Conservation (phyloP, 768 basidiomycete genomes). For the Dentipellis fragilis region DNA sequence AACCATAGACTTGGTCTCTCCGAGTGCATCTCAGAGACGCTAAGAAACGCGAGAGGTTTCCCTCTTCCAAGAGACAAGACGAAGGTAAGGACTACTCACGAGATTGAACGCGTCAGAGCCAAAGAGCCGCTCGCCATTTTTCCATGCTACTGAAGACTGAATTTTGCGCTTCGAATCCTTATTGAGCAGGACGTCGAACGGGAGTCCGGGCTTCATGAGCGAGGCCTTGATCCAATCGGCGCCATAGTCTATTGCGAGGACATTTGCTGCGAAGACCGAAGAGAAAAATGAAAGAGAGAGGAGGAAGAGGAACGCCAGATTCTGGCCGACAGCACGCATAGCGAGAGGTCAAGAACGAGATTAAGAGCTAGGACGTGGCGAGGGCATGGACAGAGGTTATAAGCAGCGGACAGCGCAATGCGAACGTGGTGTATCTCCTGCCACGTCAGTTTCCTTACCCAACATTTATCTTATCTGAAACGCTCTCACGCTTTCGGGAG, state of each 20-base stretch:
- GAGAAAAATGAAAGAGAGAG: slow-evolving; percentile 15
- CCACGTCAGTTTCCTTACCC: neutral
- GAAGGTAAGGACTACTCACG: slow-evolving; percentile 36
- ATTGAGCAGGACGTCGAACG: slow-evolving; percentile 94
- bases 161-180: slow-evolving; percentile 97
- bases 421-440: neutral
- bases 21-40: no score
- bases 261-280: slow-evolving; percentile 37
- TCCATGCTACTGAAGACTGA: slow-evolving; percentile 84
- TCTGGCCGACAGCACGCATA: slow-evolving; percentile 5
- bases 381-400: slow-evolving; percentile 2
- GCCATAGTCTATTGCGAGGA: slow-evolving; percentile 97
- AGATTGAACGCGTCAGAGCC: slow-evolving; percentile 83
- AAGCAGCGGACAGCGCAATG: slow-evolving; percentile 2
- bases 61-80: no score
- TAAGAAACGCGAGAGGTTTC: no score
- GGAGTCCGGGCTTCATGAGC: slow-evolving; percentile 85
- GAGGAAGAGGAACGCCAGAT: slow-evolving; percentile 6
- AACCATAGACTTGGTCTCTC: no score
- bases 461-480: neutral
- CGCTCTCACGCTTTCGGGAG: neutral
- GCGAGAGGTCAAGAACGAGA: neutral
- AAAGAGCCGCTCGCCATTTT: slow-evolving; percentile 82
- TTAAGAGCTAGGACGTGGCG: slow-evolving; percentile 2
- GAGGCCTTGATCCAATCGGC: slow-evolving; percentile 96